These are phyloP conservation scores for Coleophoma crateriformis DNA, from an alignment of 2,329 filamentous ascomycete species.

Conservation along the genomic window DNA sequence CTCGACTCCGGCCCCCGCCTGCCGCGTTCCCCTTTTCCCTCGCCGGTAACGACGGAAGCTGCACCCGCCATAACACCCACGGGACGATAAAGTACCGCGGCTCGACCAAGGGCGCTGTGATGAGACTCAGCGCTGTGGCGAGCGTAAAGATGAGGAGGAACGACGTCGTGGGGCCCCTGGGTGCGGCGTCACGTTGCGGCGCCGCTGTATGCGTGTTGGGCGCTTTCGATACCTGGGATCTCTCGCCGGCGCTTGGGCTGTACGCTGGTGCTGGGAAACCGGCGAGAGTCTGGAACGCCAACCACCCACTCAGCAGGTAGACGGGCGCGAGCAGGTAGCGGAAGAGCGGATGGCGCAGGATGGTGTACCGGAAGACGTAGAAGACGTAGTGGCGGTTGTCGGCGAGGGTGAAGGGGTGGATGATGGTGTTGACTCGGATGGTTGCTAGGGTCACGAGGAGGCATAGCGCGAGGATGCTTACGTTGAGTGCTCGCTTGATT, in stretches of 20 bases:
- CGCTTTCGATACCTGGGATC: not conserved
- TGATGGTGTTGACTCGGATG: slow-evolving; percentile 81
- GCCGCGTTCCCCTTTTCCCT: not conserved
- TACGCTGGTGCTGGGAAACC: slow-evolving; percentile 23
- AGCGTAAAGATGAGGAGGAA: slow-evolving; percentile 54
- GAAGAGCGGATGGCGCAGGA: slow-evolving; percentile 57
- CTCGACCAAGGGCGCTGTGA: slow-evolving; percentile 89
- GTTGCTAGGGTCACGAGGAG: slow-evolving; percentile 32
- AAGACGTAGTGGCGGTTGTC: slow-evolving; percentile 98
- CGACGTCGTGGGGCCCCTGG: slow-evolving; percentile 35
- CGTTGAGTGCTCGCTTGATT: not conserved
- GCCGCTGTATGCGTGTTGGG: not conserved
- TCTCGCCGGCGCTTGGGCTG: not conserved
- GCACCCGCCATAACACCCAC: slow-evolving; percentile 87
- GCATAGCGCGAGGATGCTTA: not conserved
- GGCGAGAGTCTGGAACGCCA: slow-evolving; percentile 59
- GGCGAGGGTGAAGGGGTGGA: slow-evolving; percentile 92
- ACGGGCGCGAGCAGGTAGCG: slow-evolving; percentile 63
- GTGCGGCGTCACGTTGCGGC: slow-evolving; percentile 7
- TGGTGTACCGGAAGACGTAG: slow-evolving; percentile 83
- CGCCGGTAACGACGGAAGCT: slow-evolving; percentile 53
- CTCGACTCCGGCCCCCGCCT: slow-evolving; percentile 1
- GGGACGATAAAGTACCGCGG: slow-evolving; percentile 94
- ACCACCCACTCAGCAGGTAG: slow-evolving; percentile 68
- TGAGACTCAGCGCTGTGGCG: slow-evolving; percentile 69